Base-by-base conservation (phyloP, 2,329 filamentous ascomycete species). In the Mycosphaerella sp. region DNA sequence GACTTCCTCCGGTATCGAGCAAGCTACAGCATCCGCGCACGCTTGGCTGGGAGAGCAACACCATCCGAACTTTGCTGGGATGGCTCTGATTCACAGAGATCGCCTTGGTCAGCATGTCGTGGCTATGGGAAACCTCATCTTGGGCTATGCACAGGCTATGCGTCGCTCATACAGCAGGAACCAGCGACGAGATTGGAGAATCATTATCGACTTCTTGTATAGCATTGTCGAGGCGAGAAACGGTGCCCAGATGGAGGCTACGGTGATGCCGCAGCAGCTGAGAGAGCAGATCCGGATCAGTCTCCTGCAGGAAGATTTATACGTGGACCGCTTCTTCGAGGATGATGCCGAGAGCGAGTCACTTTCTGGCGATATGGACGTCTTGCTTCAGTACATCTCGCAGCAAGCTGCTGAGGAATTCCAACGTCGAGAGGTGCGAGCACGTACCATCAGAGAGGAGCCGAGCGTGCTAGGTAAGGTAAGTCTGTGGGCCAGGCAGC, bases 101-200 rank as follows among this genome's bases (percentile, higher is more conserved):
- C 7, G 32, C 14, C 39, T 59, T 14, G 56, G 53, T 5, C 38
- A 40, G 36, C 53, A 59, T 31, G n/a, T 56, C 11, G 40, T 59
- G 14, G 51, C 56, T 9, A 59, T 59, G 53, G 56, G 53, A 1
- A 59, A 59, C 38, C 9, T 59, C 38, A 12, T 59, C 12, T 26
- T 29, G 17, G 56, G 53, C 4, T 56, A 54, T 34, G 54, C 53
- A 4, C 21, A 40, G 10, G 53, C 56, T 17, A 26, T 40, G 38
- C 32, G 51, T 9, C 29, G 53, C 32, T 8, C 31, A n/a, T 56
- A 59, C 34, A 49, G 29, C 38, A 17, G n/a, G 8, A 29, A 36
- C 10, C 45, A 54, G 31, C 11, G 36, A 34, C 21, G 50, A 10
- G 48, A 54, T 40, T 59, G 56, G 56, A 39, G 54, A 17, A 6